These are phyloP conservation scores for Syncephalastrum monosporum DNA, from an alignment of 371 early-diverging fungal species.

Conservation along the genomic window DNA sequence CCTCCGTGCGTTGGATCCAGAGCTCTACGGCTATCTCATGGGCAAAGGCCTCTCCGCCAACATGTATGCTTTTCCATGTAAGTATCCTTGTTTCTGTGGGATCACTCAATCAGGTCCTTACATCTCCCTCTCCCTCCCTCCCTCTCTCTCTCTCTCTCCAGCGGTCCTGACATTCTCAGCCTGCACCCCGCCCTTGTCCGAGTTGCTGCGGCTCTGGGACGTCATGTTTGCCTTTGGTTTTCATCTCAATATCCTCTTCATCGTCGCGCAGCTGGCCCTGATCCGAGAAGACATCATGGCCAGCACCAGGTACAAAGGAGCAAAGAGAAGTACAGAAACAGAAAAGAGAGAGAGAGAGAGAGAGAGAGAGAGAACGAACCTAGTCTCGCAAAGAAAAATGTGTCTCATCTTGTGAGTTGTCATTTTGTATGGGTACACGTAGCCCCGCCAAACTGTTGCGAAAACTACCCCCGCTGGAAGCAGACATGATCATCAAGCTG, in stretches of 20 bases:
- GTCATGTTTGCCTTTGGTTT: conserved; percentile 87
- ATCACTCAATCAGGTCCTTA: too few relatives aligned
- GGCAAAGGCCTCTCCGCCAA: conserved; percentile 75
- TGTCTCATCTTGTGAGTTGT: too few relatives aligned
- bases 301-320: conserved; percentile 49
- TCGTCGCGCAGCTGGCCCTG: conserved; percentile 78
- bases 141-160: conserved; percentile 21
- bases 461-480: conserved; percentile 76
- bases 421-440: not conserved
- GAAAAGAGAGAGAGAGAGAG: too few relatives aligned
- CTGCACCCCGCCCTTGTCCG: conserved; percentile 82
- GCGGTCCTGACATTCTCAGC: conserved; percentile 93
- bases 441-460: conserved; percentile 82
- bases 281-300: conserved; percentile 75
- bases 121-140: too few relatives aligned
- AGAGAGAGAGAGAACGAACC: not conserved
- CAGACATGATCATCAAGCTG: conserved; percentile 64
- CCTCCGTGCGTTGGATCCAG: conserved; percentile 71
- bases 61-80: conserved; percentile 89
- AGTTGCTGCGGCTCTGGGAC: conserved; percentile 90
- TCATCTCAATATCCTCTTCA: conserved; percentile 88
- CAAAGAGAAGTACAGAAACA: not conserved
- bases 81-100: conserved; percentile 16
- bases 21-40: conserved; percentile 69
- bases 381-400: too few relatives aligned